Percentiles rank a stretch among this genome's conserved stretches.
Evolutionary conservation across 2,329 filamentous ascomycete genomes (phyloP).

Genomic region (Cladobotryum mycophilum): DNA sequence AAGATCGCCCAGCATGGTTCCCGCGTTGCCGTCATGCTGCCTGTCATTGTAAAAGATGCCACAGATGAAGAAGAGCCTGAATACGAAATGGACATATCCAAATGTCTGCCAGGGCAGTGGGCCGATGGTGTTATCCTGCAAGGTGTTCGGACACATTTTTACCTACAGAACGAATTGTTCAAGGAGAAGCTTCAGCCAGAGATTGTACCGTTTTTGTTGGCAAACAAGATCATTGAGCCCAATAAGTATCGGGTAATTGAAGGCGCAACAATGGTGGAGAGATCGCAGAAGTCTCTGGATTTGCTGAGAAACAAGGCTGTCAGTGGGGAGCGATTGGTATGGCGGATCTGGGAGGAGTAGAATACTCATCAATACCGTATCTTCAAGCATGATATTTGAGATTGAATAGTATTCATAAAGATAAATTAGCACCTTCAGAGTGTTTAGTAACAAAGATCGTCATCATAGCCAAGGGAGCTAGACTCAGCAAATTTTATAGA

Average conservation of each 20-base stretch:
- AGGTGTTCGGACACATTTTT: no score
- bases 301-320: constrained; percentile 30
- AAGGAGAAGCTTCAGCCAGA: constrained; percentile 43
- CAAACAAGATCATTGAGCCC: constrained; percentile 32
- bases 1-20: constrained; percentile 43
- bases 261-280: constrained; percentile 31
- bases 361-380: no score
- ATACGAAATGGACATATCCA: constrained; percentile 48
- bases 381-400: no score
- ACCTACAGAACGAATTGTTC: no score
- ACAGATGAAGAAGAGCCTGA: constrained; percentile 40
- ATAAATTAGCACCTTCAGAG: no score
- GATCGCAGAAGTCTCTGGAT: constrained; percentile 33
- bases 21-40: constrained; percentile 53
- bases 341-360: constrained; percentile 14
- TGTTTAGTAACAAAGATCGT: no score
- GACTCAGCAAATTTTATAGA: no score
- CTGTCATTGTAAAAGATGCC: constrained; percentile 46
- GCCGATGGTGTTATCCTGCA: constrained; percentile 29
- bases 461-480: no score
- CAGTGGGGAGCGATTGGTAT: constrained; percentile 37
- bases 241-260: constrained; percentile 38
- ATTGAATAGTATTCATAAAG: no score
- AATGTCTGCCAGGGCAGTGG: constrained; percentile 38
- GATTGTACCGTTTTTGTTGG: constrained; percentile 45